phyloP scores from a whole-genome alignment of 108 stramenopile genomes.

The Skeletonema tropicum region DNA sequence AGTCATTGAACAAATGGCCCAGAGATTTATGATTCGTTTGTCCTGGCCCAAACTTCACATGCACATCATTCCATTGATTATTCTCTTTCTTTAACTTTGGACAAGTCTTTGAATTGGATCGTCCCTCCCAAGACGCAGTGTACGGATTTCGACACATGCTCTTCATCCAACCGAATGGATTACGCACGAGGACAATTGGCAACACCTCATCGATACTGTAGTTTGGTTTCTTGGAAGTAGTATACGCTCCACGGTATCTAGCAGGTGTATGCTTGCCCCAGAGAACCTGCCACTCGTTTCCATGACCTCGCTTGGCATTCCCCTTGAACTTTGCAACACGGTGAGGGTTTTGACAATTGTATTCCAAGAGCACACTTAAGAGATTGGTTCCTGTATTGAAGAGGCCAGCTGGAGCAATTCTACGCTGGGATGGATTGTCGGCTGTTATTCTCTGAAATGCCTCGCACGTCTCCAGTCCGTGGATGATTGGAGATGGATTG shows the following conservation, averaged over 20 bases:
- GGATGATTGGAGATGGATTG: constrained; percentile 35
- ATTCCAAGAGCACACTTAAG: constrained; percentile 57
- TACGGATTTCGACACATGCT: constrained; percentile 76
- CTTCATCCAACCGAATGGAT: constrained; percentile 80
- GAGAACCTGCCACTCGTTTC: constrained; percentile 66
- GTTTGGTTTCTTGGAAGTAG: constrained; percentile 20
- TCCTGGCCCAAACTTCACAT: constrained; percentile 61
- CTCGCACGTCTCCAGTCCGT: constrained; percentile 52
- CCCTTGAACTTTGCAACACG: constrained; percentile 30
- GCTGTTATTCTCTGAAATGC: constrained; percentile 38
- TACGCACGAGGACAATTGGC: constrained; percentile 74
- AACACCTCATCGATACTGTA: constrained; percentile 49
- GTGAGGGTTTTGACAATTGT: constrained; percentile 68
- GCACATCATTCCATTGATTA: constrained; percentile 62
- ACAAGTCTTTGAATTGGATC: constrained; percentile 18
- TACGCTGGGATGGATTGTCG: constrained; percentile 37
- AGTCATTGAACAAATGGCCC: constrained; percentile 81
- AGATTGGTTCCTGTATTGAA: constrained; percentile 93
- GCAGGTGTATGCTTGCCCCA: constrained; percentile 71
- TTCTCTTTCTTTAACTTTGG: constrained; percentile 18
- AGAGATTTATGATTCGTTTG: constrained; percentile 57
- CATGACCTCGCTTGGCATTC: constrained; percentile 47
- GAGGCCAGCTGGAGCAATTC: constrained; percentile 61
- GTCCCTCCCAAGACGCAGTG: constrained; percentile 34
- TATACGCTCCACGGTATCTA: constrained; percentile 16